Conservation (phyloP, 2,329 filamentous ascomycete species). For the Pyrenochaeta sp. region DNA sequence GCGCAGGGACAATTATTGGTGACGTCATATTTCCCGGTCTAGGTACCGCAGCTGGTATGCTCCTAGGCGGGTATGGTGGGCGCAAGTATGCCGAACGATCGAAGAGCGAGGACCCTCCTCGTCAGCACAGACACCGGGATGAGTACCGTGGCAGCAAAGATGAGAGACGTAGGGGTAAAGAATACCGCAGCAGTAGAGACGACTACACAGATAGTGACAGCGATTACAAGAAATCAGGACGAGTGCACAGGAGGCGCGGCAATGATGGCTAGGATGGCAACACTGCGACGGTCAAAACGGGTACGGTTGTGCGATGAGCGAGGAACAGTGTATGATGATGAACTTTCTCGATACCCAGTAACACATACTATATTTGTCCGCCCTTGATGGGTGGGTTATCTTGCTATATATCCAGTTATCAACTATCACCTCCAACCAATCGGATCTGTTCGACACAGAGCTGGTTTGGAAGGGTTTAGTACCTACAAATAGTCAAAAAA, state of each 20-base stretch:
- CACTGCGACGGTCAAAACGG: constrained; percentile 60
- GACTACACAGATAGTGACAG: constrained; percentile 6
- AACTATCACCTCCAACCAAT: no score
- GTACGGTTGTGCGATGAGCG: constrained; percentile 64
- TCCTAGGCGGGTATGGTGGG: constrained; percentile 54
- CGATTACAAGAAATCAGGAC: constrained; percentile 5
- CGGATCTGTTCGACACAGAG: no score
- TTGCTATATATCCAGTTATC: no score
- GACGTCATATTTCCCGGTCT: constrained; percentile 56
- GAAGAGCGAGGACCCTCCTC: constrained; percentile 21
- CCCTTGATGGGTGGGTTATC: no score
- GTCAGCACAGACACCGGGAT: constrained; percentile 29
- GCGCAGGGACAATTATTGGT: constrained; percentile 55
- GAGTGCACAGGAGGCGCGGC: constrained; percentile 44
- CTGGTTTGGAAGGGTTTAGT: no score
- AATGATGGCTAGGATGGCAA: constrained; percentile 47
- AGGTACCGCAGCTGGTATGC: constrained; percentile 49
- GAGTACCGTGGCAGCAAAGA: constrained; percentile 36
- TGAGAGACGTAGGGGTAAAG: constrained; percentile 28
- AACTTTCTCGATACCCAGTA: not conserved
- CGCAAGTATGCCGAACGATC: constrained; percentile 51
- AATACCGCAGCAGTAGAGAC: constrained; percentile 51
- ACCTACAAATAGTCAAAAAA: no score
- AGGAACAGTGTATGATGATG: not conserved
- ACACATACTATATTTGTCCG: no score